Evolutionary conservation across 176 grass and related monocot genomes (phyloP).

Genomic region (Juncus inflexus): DNA sequence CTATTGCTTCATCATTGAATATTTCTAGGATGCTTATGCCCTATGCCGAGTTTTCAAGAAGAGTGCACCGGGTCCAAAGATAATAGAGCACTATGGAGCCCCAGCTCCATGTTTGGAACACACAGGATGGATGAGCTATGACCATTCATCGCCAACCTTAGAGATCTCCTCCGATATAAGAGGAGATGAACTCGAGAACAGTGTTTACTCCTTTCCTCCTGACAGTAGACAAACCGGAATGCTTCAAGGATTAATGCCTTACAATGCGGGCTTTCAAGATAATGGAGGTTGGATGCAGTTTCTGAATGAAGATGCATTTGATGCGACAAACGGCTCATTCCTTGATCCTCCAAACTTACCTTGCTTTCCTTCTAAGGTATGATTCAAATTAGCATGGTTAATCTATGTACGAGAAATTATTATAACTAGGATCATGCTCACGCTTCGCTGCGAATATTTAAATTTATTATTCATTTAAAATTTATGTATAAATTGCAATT

Average conservation of each 20-base stretch:
- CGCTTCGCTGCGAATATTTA: too few species aligned
- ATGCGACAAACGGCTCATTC: slow-evolving; percentile 36
- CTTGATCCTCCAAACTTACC: slow-evolving; percentile 51
- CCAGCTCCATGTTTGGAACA: slow-evolving; percentile 33
- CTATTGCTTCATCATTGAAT: neutral
- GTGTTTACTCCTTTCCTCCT: slow-evolving; percentile 55
- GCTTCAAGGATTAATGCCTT: slow-evolving; percentile 12
- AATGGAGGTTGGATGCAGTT: slow-evolving; percentile 87
- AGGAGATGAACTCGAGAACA: slow-evolving; percentile 64
- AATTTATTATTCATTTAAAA: too few species aligned
- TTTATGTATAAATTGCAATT: too few species aligned
- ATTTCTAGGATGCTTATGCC: slow-evolving; percentile 83
- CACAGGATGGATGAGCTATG: slow-evolving; percentile 44
- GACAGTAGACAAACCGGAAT: slow-evolving; percentile 34
- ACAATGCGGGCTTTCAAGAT: slow-evolving; percentile 14
- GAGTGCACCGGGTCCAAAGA: slow-evolving; percentile 78
- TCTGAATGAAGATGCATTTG: slow-evolving; percentile 56
- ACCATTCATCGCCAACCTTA: slow-evolving; percentile 49
- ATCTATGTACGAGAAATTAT: too few species aligned
- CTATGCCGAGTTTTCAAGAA: slow-evolving; percentile 96
- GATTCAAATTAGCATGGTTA: neutral
- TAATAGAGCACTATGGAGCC: slow-evolving; percentile 85
- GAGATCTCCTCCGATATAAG: slow-evolving; percentile 61
- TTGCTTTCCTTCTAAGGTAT: slow-evolving; percentile 78
- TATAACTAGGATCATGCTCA: too few species aligned